Evolutionary conservation across 225 moss, liverwort and hornwort species (phyloP), one percentile per base, ranked within the genome.

Genomic region (Climacium dendroides): DNA sequence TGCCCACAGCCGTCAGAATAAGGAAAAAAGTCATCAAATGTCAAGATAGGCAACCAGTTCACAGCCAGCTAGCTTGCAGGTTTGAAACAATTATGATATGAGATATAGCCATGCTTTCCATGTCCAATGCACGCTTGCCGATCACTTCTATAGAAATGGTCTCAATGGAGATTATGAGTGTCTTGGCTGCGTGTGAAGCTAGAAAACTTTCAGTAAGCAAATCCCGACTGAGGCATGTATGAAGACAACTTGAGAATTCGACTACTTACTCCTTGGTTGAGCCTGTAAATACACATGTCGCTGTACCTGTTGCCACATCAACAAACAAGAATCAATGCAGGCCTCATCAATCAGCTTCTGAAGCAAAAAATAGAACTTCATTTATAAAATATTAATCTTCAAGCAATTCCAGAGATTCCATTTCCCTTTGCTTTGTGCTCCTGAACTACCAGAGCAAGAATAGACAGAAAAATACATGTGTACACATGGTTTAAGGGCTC

Each of bases 181-280:
- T 50, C 48, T 26, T 39, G 78, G 26, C 5, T 58, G 58, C 10
- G 19, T 29, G 29, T 13, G 47, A 62, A 78, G 57, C 39, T 74
- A 23, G 52, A 28, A 34, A 52, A 37, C 37, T 54, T 53, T 37
- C 67, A 67, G 19, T 6, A 53, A 41, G 57, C 64, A 66, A 66
- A 41, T 29, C 65, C 20, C 23, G 48, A 74, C 19, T 41, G 29
- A 41, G 25, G 25, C 57, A 57, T 67, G 18, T 3, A 9, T 22
- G n/a, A 58, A 23, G 13, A 30, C 28, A 82, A 37, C 15, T 82
- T 53, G 61, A 71, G 54, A 23, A 70, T 11, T 37, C 8, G 16
- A 83, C 32, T 74, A 83, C 91, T 83, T 89, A 89, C 91, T 87
- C 85, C 66, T 83, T 83, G 35, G 73, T 79, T 14, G 91, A 28